phyloP scores from a whole-genome alignment of 495 filamentous ascomycete species.

The Letharia lupina region DNA sequence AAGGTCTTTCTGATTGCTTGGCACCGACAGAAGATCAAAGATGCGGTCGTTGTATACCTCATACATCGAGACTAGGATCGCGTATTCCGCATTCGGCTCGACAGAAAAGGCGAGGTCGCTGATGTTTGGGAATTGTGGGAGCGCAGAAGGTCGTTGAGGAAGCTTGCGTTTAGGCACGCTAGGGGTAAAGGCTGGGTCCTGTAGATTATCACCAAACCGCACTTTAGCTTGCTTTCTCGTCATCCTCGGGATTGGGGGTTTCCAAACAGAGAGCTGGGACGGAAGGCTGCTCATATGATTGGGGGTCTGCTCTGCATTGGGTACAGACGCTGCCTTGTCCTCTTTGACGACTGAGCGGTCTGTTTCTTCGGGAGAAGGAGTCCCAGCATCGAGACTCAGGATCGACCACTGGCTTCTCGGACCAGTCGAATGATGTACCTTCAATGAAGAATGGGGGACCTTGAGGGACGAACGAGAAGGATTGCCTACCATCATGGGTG shows the following conservation, averaged over 20 bases:
- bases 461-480: constrained; percentile 9
- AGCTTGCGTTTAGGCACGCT: constrained; percentile 49
- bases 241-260: constrained; percentile 18
- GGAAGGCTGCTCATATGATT: constrained; percentile 2
- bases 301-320: constrained; percentile 11
- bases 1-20: constrained; percentile 52
- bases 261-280: constrained; percentile 14
- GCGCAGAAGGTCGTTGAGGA: constrained; percentile 51
- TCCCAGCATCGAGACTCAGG: constrained; percentile 17
- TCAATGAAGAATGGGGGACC: constrained; percentile 4
- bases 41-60: constrained; percentile 99
- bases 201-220: constrained; percentile 27
- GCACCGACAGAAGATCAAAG: constrained; percentile 73
- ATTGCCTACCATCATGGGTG: constrained; percentile 67
- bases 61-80: constrained; percentile 92
- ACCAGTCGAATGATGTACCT: constrained; percentile 13
- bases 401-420: constrained; percentile 26
- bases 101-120: constrained; percentile 56
- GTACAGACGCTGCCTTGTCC: constrained; percentile 35
- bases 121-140: constrained; percentile 69
- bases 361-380: constrained; percentile 11
- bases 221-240: constrained; percentile 33
- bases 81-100: constrained; percentile 71
- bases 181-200: constrained; percentile 46
- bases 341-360: constrained; percentile 30